Percentiles rank a stretch among this genome's conserved stretches.
Conservation (phyloP, 1,284 basidiomycete genomes). For the Leucoagaricus sp. region DNA sequence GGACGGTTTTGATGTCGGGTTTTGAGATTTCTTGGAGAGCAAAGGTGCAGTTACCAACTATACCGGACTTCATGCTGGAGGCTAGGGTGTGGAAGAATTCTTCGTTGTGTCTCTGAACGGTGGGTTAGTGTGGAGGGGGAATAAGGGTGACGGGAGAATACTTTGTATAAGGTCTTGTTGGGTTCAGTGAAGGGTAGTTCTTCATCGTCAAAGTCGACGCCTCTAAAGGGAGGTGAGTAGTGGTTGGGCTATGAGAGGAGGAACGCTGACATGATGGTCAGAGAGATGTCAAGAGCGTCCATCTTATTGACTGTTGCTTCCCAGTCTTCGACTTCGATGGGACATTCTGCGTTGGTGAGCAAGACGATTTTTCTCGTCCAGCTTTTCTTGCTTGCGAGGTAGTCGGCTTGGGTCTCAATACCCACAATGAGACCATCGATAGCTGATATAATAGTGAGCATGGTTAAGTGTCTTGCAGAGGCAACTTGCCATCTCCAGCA, state of each 20-base stretch:
- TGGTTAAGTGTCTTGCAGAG: slow-evolving; percentile 2
- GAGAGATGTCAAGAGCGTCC: slow-evolving; percentile 53
- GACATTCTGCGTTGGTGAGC: slow-evolving; percentile 79
- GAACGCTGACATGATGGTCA: slow-evolving; percentile 66
- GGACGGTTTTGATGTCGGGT: slow-evolving; percentile 70
- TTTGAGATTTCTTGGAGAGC: slow-evolving; percentile 69
- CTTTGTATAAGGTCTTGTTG: slow-evolving; percentile 73
- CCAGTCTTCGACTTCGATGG: slow-evolving; percentile 73
- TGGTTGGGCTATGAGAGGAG: background rate
- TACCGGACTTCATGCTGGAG: slow-evolving; percentile 44
- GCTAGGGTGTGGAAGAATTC: slow-evolving; percentile 67
- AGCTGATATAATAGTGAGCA: slow-evolving; percentile 46
- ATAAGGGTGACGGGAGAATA: slow-evolving; percentile 27
- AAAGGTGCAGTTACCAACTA: slow-evolving; percentile 71
- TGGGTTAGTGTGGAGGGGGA: background rate
- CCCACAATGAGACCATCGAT: slow-evolving; percentile 87
- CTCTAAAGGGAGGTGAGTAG: slow-evolving; percentile 42
- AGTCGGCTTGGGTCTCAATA: slow-evolving; percentile 71
- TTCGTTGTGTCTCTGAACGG: slow-evolving; percentile 75
- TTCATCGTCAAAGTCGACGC: slow-evolving; percentile 84
- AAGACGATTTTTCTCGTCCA: slow-evolving; percentile 85
- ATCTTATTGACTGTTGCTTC: slow-evolving; percentile 73
- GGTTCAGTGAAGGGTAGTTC: slow-evolving; percentile 64
- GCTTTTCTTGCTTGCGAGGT: slow-evolving; percentile 63
- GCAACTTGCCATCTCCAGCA: slow-evolving; percentile 66